These are phyloP conservation scores for Lactarius sp. DNA, from an alignment of 768 basidiomycete species.

Conservation along the genomic window DNA sequence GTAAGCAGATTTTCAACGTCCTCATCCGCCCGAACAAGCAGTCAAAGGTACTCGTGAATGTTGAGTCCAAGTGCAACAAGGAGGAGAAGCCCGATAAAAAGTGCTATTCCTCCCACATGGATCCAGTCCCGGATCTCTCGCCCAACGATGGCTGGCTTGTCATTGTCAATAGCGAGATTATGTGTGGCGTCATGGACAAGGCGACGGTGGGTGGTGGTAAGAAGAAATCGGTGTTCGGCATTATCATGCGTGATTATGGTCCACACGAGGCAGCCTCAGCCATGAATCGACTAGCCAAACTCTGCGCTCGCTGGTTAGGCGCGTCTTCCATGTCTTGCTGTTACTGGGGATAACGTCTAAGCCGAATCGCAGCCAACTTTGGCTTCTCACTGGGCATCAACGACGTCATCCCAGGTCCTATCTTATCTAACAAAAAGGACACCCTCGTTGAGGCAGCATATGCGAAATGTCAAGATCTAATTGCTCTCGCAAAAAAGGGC, in stretches of 20 bases:
- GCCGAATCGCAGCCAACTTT: constrained; percentile 69
- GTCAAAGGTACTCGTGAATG: constrained; percentile 83
- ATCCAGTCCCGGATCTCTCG: constrained; percentile 73
- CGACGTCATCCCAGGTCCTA: constrained; percentile 94
- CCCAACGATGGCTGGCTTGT: constrained; percentile 99
- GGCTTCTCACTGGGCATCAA: constrained; percentile 98
- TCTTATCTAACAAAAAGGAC: constrained; percentile 78
- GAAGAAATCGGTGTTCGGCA: constrained; percentile 98
- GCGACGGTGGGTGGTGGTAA: constrained; percentile 96
- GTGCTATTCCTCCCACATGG: constrained; percentile 56
- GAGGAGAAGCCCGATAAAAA: constrained; percentile 66
- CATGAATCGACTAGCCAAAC: constrained; percentile 94
- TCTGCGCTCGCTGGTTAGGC: constrained; percentile 93
- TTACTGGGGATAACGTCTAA: constrained; percentile 6
- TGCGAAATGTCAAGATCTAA: constrained; percentile 77
- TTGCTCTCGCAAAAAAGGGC: constrained; percentile 86
- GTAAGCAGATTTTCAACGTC: constrained; percentile 97
- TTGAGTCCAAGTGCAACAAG: constrained; percentile 94
- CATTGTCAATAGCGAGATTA: constrained; percentile 95
- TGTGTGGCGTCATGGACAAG: constrained; percentile 99
- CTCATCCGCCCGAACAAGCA: constrained; percentile 91
- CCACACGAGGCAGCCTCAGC: constrained; percentile 89
- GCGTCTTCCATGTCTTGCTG: constrained; percentile 21
- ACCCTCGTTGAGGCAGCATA: constrained; percentile 84
- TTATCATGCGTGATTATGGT: constrained; percentile 96